Evolutionary conservation across 2,329 filamentous ascomycete species (phyloP), one percentile per base, ranked within the genome.

Genomic region (Botrytis medusae): DNA sequence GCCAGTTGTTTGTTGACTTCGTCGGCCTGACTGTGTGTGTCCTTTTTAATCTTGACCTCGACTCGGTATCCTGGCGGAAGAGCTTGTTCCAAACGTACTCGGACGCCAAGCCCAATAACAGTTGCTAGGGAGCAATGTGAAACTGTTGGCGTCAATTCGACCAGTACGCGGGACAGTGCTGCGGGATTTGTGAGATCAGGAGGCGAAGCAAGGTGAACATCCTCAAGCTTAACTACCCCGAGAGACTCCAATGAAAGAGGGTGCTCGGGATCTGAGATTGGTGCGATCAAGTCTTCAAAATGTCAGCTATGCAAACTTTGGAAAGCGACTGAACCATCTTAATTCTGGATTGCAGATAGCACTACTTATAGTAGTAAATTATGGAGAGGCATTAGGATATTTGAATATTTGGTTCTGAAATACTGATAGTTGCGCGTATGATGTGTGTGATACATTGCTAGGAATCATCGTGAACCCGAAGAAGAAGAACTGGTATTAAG

Each of bases 51-150:
- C 78, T 91, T 89, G 63, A 98, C 94, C 82, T 98, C 95, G 69
- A 98, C 88, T 54, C 96, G 90, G 82, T 96, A 99, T 79, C 95
- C 93, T 48, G 96, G 93, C 4, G 96, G 96, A 73, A 99, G 86
- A 18, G 93, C 92, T 82, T 97, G 92, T 84, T 98, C 95, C 37
- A 99, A 87, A 37, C 96, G 90, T 60, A 98, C 95, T 62, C 96
- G 90, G 34, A 99, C 94, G 22, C 95, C 96, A 25, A 99, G 87
- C 0, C 96, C 96, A 79, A 99, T 97, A 74, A 99, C 94, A 0
- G 96, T 99, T 46, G 96, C 96, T 59, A 99, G 88, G 69, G 93
- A 97, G 85, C 96, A 99, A 83, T 98, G 96, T 25, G 95, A 97
- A 80, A 98, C 96, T 40, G 96, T 99, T 16, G 96, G 96, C 18